These are phyloP conservation scores for Trametes sp. DNA, from an alignment of 1,284 basidiomycete genomes.

Conservation along the genomic window DNA sequence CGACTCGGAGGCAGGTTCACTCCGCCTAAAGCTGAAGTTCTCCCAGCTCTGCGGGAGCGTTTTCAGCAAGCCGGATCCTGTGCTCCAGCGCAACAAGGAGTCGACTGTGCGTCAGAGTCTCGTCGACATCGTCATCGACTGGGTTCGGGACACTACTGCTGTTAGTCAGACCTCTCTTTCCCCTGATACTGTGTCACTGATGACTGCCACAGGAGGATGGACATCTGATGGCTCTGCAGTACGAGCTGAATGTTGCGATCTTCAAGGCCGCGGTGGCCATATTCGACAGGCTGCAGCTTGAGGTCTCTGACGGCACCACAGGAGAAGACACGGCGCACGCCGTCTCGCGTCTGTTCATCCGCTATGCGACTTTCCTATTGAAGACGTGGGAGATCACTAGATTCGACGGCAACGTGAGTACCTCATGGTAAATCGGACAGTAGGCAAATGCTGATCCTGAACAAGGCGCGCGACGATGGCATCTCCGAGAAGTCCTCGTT, in stretches of 20 bases:
- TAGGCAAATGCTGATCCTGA: background rate
- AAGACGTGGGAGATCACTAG: conserved; percentile 64
- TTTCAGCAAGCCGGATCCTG: conserved; percentile 65
- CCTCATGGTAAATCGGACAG: background rate
- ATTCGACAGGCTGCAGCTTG: conserved; percentile 80
- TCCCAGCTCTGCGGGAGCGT: conserved; percentile 77
- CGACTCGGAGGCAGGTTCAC: conserved; percentile 61
- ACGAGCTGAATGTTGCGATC: conserved; percentile 77
- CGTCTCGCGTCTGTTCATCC: conserved; percentile 80
- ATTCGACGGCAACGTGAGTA: conserved; percentile 51
- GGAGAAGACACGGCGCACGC: conserved; percentile 74
- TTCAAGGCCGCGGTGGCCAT: conserved; percentile 77
- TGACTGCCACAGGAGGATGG: conserved; percentile 24
- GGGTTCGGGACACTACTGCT: conserved; percentile 64
- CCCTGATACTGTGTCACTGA: no score
- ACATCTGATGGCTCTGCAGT: conserved; percentile 27
- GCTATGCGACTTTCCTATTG: conserved; percentile 74
- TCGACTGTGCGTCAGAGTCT: conserved; percentile 68
- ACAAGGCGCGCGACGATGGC: conserved; percentile 53
- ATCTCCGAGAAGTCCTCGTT: conserved; percentile 60
- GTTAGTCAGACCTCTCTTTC: conserved; percentile 47
- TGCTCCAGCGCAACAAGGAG: conserved; percentile 73
- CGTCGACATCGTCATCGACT: conserved; percentile 78
- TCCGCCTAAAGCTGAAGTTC: conserved; percentile 80
- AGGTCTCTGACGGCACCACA: conserved; percentile 60